Percentiles rank a stretch among this genome's conserved stretches.
Evolutionary conservation across 345 rosid genomes (phyloP).

Genomic region (Turritis glabra): DNA sequence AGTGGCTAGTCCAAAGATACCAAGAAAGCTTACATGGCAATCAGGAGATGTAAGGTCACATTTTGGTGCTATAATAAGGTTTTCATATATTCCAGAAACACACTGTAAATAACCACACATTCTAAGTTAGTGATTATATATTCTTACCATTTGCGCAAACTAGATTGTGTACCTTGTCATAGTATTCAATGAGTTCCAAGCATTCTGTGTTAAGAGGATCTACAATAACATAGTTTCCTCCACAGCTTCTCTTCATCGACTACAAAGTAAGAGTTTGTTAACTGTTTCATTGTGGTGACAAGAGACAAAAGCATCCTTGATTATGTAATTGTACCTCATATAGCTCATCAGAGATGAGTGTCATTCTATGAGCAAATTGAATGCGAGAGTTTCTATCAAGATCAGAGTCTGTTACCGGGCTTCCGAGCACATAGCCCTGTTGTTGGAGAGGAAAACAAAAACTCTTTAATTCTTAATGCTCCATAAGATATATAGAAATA

Average conservation of each 20-base stretch:
- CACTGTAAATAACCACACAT: not conserved
- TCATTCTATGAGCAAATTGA: not conserved
- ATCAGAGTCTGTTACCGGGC: not conserved
- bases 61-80: not conserved
- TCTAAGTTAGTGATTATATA: not conserved
- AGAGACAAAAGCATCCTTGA: not conserved
- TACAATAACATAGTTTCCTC: not conserved
- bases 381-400: not conserved
- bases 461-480: not conserved
- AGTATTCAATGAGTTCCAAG: not conserved
- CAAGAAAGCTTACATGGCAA: slow-evolving; percentile 27
- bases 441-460: not conserved
- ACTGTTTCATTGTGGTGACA: not conserved
- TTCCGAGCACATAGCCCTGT: not conserved
- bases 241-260: slow-evolving; percentile 46
- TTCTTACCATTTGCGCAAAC: not conserved
- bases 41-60: slow-evolving; percentile 16
- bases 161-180: not conserved
- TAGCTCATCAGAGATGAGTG: not conserved
- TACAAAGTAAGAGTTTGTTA: not conserved
- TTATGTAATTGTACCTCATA: not conserved
- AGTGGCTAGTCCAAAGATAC: not conserved
- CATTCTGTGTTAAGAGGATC: not conserved
- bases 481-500: not conserved
- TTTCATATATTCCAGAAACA: not conserved